Percentiles rank a stretch among this genome's conserved stretches.
These are phyloP conservation scores for Globisporangium cylindrosporum DNA, from an alignment of 352 stramenopile genomes.

Conservation along the genomic window DNA sequence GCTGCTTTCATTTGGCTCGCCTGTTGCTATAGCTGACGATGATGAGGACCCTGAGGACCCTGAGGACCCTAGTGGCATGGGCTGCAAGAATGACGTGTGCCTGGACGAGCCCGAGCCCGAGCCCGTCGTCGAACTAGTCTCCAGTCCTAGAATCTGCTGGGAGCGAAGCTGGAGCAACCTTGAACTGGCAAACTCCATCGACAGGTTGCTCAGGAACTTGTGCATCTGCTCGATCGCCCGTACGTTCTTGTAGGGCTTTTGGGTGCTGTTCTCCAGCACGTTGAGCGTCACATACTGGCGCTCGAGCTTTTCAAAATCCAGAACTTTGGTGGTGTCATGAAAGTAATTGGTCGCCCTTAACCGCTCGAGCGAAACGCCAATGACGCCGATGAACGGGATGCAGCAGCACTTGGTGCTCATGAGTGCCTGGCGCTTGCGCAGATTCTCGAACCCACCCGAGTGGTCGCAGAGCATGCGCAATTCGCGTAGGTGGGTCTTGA, in stretches of 20 bases:
- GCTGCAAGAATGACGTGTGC: constrained; percentile 14
- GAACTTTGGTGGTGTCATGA: constrained; percentile 23
- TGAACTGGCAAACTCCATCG: constrained; percentile 41
- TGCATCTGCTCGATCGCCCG: constrained; percentile 21
- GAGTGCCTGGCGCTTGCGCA: constrained; percentile 50
- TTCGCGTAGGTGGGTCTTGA: constrained; percentile 62
- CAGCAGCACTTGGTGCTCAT: constrained; percentile 38
- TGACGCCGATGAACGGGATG: constrained; percentile 75
- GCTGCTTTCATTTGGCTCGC: constrained; percentile 19
- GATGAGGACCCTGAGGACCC: constrained; percentile 18
- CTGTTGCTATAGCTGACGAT: constrained; percentile 21
- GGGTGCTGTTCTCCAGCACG: constrained; percentile 47
- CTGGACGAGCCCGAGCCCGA: constrained; percentile 2
- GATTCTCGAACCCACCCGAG: constrained; percentile 64
- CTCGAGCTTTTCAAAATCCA: constrained; percentile 62
- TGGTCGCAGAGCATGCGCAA: constrained; percentile 67
- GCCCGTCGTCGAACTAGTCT: constrained; percentile 15
- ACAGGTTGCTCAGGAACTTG: constrained; percentile 31
- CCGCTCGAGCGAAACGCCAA: constrained; percentile 65
- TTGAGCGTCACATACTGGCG: constrained; percentile 51
- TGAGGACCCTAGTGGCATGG: not conserved
- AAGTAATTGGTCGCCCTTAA: constrained; percentile 51
- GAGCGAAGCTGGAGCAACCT: constrained; percentile 48
- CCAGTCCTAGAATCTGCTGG: constrained; percentile 44
- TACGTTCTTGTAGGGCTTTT: constrained; percentile 9